phyloP scores from a whole-genome alignment of 164 flowering plant genomes.

The Piper longum region DNA sequence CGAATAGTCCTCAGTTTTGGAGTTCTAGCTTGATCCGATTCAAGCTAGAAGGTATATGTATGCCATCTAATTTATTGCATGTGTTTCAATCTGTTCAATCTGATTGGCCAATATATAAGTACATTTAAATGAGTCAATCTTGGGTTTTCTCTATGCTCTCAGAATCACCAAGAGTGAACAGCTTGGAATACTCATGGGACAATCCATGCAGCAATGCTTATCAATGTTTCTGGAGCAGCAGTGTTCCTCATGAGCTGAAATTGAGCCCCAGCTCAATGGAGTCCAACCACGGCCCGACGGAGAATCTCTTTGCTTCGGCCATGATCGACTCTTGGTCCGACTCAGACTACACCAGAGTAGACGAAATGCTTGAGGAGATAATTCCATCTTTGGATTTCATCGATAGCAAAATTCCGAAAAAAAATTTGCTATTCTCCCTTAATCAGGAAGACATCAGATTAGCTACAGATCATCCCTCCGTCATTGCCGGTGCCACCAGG shows the following conservation, averaged over 20 bases:
- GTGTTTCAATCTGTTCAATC: no score
- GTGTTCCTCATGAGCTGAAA: slow-evolving; percentile 8
- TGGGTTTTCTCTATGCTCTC: no score
- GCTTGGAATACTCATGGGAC: slow-evolving; percentile 16
- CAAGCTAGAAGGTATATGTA: no score
- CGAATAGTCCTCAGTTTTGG: no score
- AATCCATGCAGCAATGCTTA: neutral
- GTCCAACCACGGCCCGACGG: slow-evolving; percentile 7
- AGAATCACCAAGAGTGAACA: slow-evolving; percentile 18
- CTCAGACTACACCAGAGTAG: slow-evolving; percentile 4
- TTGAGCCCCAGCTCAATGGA: slow-evolving; percentile 10
- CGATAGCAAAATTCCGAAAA: neutral
- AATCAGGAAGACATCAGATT: slow-evolving; percentile 1
- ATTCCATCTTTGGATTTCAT: slow-evolving; percentile 5
- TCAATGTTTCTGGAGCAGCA: slow-evolving; percentile 18
- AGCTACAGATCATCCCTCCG: slow-evolving; percentile 7
- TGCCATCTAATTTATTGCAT: no score
- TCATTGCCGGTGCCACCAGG: no score
- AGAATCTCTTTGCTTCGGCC: slow-evolving; percentile 7
- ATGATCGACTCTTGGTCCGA: neutral
- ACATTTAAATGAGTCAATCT: no score
- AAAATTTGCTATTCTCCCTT: neutral
- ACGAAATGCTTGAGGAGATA: slow-evolving; percentile 8
- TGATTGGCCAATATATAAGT: no score
- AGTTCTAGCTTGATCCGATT: no score